Base-by-base conservation (phyloP, 2,329 filamentous ascomycete genomes). In the Ophiosphaerella narmari region DNA sequence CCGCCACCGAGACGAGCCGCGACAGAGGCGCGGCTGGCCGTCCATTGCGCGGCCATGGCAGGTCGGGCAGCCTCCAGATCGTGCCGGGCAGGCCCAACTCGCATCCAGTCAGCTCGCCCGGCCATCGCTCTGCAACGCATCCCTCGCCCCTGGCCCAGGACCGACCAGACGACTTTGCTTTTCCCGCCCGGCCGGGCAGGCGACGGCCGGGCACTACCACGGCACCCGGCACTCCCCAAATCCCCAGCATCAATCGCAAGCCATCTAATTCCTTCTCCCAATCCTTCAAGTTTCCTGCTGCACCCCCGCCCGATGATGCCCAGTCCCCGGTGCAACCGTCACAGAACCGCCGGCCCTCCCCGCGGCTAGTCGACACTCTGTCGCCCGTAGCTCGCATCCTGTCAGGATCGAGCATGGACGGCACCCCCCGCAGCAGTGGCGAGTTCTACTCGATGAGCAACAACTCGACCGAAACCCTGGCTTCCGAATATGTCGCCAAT, bases 361-460 rank as follows among this genome's bases (percentile, higher is more conserved):
- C 67, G 7, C 60, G 59, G 35, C 58, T 65, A 32, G 39, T 80
- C 33, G 89, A 86, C 63, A 82, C 79, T 62, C 75, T 80, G 12
- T 78, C 82, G 21, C 84, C 86, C 1, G 80, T 85, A 14, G 82
- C 87, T 5, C 80, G 87, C 43, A 85, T 96, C 43, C 79, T 96
- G 45, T 90, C 91, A 3, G 87, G 88, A 29, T 87, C 88, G 13
- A 95, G 90, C 62, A 79, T 89, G 58, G 83, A 84, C 52, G 46
- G 87, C 4, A 97, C 93, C 24, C 91, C 91, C 21, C 82, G 94
- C 62, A 96, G 90, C 57, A 99, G 94, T 69, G 89, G 89, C 46
- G 94, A 99, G 66, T 95, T 97, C 65, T 97, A 96, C 72, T 92
- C 92, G 1, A 77, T 93, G 70, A 97, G 93, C 77, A 97, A 97